Base-by-base conservation (phyloP, 148 eudicot genomes). In the Chenopodium suecicum region DNA sequence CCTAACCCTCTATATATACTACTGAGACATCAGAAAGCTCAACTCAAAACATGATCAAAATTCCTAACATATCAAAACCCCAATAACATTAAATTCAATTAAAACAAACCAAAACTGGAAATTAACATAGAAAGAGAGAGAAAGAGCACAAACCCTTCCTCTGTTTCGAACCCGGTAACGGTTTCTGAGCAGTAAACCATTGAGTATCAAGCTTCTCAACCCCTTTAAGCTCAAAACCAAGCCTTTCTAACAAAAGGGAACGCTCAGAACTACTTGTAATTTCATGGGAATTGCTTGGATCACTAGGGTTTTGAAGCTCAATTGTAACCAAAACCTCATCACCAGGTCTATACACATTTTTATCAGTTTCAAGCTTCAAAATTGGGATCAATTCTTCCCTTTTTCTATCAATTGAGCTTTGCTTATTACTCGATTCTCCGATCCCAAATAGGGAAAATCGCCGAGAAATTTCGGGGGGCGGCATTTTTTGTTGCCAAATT, bases 201-300 rank as follows among this genome's bases (percentile, higher is more conserved):
- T 93, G 97, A 79, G 91, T 80, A 79, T 95, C 97, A 81, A 93
- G 82, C 88, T 95, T 95, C 87, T 95, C 92, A 56, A 93, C 86
- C 70, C 98, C 98, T 83, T 85, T 90, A 17, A 92, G 86, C 83
- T 95, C 98, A 76, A 93, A 93, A 83, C 86, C 82, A 58, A 95
- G 88, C 63, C 77, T 85, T 67, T 95, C 93, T 5, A 93, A 88
- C 85, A 94, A 78, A 70, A 93, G 86, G 69, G 91, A 87, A 44
- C 48, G 83, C 60, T 74, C 82, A 3, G 29, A 78, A 78, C 66
- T 72, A 10, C 83, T 82, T 3, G 83, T 78, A 82, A 75, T 74
- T 63, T 80, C 82, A 72, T 77, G 44, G 4, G 70, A 74, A 80
- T 83, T 81, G 32, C 50, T 80, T 2, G 67, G 69, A 83, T 73